A percentile compares a stretch with the other conserved stretches of the same genome.
phyloP scores from a whole-genome alignment of 306 rosid species.

The Quercus wislizeni region DNA sequence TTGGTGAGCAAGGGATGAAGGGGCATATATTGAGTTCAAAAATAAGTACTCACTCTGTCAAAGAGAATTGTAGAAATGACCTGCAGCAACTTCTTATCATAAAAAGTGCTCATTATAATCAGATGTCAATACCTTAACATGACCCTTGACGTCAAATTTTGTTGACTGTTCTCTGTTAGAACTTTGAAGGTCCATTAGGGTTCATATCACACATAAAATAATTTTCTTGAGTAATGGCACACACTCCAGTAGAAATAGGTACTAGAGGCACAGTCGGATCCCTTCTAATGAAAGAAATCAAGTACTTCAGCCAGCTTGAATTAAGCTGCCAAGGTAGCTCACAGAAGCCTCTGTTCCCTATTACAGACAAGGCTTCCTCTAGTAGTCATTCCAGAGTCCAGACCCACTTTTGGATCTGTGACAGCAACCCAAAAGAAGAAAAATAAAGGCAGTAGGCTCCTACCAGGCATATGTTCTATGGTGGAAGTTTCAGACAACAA shows the following conservation, averaged over 20 bases:
- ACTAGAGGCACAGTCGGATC: conserved; percentile 65
- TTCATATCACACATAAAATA: background rate
- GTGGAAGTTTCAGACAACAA: conserved; percentile 57
- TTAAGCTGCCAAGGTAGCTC: conserved; percentile 28
- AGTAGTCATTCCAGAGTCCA: conserved; percentile 41
- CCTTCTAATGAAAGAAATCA: conserved; percentile 65
- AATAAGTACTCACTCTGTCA: no score
- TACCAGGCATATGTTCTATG: conserved; percentile 66
- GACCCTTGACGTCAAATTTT: background rate
- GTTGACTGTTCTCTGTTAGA: background rate
- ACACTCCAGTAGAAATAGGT: conserved; percentile 54
- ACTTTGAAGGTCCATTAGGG: background rate
- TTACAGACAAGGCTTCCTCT: conserved; percentile 34
- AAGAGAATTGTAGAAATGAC: no score
- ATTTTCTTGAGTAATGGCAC: background rate
- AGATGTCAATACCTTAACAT: background rate
- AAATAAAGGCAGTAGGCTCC: conserved; percentile 45
- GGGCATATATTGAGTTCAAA: no score
- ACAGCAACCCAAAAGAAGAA: conserved; percentile 49
- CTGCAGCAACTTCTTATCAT: no score
- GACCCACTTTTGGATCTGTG: conserved; percentile 29
- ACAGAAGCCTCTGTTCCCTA: conserved; percentile 31
- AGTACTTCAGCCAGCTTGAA: conserved; percentile 47
- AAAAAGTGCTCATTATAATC: background rate
- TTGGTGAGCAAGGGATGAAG: no score